Conservation (phyloP, 2,329 filamentous ascomycete species). For the Hypoxylon sp. region DNA sequence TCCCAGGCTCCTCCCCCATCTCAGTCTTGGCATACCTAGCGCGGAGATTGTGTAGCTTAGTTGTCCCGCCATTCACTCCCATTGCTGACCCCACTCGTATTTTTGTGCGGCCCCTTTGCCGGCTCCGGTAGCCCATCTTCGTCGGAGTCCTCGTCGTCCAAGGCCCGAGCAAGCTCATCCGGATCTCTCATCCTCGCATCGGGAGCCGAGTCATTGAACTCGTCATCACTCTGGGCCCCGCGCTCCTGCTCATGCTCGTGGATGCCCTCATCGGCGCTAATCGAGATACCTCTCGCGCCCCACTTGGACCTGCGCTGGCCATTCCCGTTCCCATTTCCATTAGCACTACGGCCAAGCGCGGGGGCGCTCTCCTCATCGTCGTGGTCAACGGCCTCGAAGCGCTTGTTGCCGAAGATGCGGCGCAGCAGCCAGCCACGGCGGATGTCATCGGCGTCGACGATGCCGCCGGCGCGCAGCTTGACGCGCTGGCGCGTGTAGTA, state of each 20-base stretch:
- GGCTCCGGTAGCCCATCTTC: slow-evolving; percentile 53
- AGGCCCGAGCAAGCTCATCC: slow-evolving; percentile 72
- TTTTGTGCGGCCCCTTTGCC: slow-evolving; percentile 36
- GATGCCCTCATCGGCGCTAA: slow-evolving; percentile 75
- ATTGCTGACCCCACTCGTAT: slow-evolving; percentile 47
- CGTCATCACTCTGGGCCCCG: slow-evolving; percentile 54
- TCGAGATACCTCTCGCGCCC: slow-evolving; percentile 75
- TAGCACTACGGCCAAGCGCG: slow-evolving; percentile 58
- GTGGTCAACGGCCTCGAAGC: slow-evolving; percentile 64
- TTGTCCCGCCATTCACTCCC: slow-evolving; percentile 52
- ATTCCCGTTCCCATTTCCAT: slow-evolving; percentile 43
- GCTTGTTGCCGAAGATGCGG: slow-evolving; percentile 77
- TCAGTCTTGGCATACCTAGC: not conserved
- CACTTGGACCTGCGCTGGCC: slow-evolving; percentile 66
- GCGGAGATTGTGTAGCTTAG: slow-evolving; percentile 16
- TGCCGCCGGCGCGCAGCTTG: slow-evolving; percentile 88
- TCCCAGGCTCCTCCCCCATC: not conserved
- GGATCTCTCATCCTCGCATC: slow-evolving; percentile 77
- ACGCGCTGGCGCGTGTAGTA: slow-evolving; percentile 95
- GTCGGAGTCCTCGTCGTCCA: slow-evolving; percentile 72
- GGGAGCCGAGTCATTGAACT: slow-evolving; percentile 62
- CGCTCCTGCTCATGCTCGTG: slow-evolving; percentile 60
- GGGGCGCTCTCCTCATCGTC: slow-evolving; percentile 74
- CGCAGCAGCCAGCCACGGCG: slow-evolving; percentile 87
- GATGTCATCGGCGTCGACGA: slow-evolving; percentile 92